Base-by-base conservation (phyloP, 2,329 filamentous ascomycete genomes). In the Scortechinia acanthostroma region DNA sequence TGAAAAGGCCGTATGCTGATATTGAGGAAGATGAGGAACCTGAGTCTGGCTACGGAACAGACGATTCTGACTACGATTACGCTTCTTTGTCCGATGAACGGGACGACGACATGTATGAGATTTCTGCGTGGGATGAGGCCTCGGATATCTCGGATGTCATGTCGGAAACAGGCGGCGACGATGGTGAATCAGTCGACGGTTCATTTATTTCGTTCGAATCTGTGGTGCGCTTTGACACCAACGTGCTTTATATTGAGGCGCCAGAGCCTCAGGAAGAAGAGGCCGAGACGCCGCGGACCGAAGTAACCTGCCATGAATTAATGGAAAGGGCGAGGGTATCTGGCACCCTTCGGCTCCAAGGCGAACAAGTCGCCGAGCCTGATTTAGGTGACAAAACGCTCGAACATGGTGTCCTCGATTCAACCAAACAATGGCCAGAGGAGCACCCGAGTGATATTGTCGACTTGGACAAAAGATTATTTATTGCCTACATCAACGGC, bases 401-500 rank as follows among this genome's bases (percentile, higher is more conserved):
- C 13, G 35, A 40, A 10, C 53, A 42, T 44, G 46, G 28, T 52
- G 52, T 40, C 53, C 46, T 5, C 43, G n/a, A n/a, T n/a, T n/a
- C n/a, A n/a, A n/a, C n/a, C n/a, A n/a, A n/a, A n/a, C n/a, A n/a
- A 46, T 15, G 47, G 52, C 56, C 58, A 14, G 61, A 64, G 20
- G 61, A 66, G 37, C 59, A 63, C 47, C 51, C 60, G 4, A 53
- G 51, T 21, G 64, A 68, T 45, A 53, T 56, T 22, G 46, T 66
- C 16, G 62, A 65, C 21, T 49, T 65, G 19, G 64, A 68, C 46
- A 60, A 59, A 35, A 54, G 56, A 21, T 52, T 65, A 4, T 65
- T 68, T 44, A 51, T 58, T 20, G 64, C 63, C 10, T 65, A 64
- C 49, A 62, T 68, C 51, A 66, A 66, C 43, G 64, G 63, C 15